These are phyloP conservation scores for Saitozyma podzolica DNA, from an alignment of 768 basidiomycete species.

Conservation along the genomic window DNA sequence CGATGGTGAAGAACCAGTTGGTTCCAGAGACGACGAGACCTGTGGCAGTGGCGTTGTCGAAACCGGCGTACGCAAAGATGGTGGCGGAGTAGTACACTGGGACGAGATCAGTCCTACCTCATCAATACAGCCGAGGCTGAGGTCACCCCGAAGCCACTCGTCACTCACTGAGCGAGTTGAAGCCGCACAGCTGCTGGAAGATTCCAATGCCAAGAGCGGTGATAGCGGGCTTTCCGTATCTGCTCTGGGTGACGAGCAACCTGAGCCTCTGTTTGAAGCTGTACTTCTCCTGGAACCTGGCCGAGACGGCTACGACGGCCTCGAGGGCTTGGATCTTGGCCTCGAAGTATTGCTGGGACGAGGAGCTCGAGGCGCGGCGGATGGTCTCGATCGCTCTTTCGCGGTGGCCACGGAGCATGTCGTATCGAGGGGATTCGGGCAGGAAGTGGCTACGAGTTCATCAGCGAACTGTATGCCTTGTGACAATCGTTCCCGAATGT, in stretches of 20 bases:
- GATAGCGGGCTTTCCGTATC: slow-evolving; percentile 30
- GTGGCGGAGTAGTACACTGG: slow-evolving; percentile 37
- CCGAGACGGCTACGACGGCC: slow-evolving; percentile 20
- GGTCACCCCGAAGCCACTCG: too few species aligned
- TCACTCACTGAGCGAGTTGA: slow-evolving; percentile 33
- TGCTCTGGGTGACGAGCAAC: slow-evolving; percentile 19
- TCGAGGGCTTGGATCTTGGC: slow-evolving; percentile 33
- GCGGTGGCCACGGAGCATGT: slow-evolving; percentile 16
- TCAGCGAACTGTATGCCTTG: too few species aligned
- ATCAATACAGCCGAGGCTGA: not conserved
- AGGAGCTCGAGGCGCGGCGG: slow-evolving; percentile 5
- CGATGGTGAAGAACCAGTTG: slow-evolving; percentile 38
- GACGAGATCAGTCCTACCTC: too few species aligned
- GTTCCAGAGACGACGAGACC: slow-evolving; percentile 32
- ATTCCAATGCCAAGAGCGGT: slow-evolving; percentile 29
- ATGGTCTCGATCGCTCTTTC: slow-evolving; percentile 29
- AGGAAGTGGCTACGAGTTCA: slow-evolving; percentile 19
- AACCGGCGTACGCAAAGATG: slow-evolving; percentile 32
- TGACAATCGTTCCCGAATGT: not conserved
- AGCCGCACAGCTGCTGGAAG: slow-evolving; percentile 42
- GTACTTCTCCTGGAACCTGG: slow-evolving; percentile 16
- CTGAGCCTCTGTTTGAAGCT: slow-evolving; percentile 8
- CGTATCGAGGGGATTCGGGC: slow-evolving; percentile 37
- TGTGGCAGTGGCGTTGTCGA: slow-evolving; percentile 31
- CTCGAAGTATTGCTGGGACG: slow-evolving; percentile 24